Base-by-base conservation (phyloP, 1,284 basidiomycete genomes). In the Puccinia triticina region DNA sequence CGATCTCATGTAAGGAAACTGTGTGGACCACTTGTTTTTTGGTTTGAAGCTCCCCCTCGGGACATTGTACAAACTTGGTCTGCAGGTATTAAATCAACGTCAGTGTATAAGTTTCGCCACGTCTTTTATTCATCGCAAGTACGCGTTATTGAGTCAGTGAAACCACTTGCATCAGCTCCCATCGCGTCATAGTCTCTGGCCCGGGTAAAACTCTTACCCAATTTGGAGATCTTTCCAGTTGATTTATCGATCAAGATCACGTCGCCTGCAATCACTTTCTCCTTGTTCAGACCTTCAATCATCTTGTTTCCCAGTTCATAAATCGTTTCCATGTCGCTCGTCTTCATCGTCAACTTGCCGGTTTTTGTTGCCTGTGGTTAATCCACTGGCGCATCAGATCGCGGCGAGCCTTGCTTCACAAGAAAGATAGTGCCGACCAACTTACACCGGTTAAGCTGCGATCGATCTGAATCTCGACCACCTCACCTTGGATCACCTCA, bases 301-400 rank as follows among this genome's bases (percentile, higher is more conserved):
- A 99, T 99, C 90, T 99, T 99, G 83, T 93, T 95, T 12, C 97
- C 97, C 26, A 99, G 90, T 88, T 99, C 97, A 87, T 99, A 99
- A 61, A 99, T 94, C 21, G 96, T 99, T 89, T 99, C 96, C 96
- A 99, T 99, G 88, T 99, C 96, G 5, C 96, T 98, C 14, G 95
- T 98, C 88, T 99, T 99, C 86, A 99, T 93, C 0, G 96, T 98
- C 83, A 99, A 88, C 87, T 98, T 96, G 10, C 97, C 96, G 0
- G 96, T 98, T 89, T 98, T 99, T 21, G 96, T 98, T 0, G 96
- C 95, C 94, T 96, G 12, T 32, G 78, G 37, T 23, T 32, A 43
- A 37, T 43, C 23, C 40, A 46, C 55, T 21, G n/a, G 32, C n/a
- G n/a, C n/a, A 12, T 29, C 16, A 48, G n/a, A 12, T 50, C 29